Evolutionary conservation across 306 rosid genomes (phyloP), one percentile per base, ranked within the genome.

Genomic region (Cotoneaster glaucophyllus): DNA sequence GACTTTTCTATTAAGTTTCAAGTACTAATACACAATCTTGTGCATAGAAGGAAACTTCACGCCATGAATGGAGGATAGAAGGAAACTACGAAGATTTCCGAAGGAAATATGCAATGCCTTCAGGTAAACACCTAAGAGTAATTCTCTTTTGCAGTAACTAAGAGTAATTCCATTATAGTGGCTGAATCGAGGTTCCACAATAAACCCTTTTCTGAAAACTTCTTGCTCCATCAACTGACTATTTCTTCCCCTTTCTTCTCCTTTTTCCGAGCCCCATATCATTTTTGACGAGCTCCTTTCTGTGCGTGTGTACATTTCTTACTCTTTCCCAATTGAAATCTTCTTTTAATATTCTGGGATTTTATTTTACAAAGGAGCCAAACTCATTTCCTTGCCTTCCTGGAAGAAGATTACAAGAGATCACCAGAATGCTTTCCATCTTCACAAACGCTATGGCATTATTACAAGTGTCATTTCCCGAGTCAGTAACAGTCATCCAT

Each of bases 401-500:
- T 74, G 98, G 97, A 85, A 95, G 97, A 84, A 92, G 98, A 86
- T 77, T 87, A 67, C 97, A 92, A 82, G 98, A 95, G 83, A 96
- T 92, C 82, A 84, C 81, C 25, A 88, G 89, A 85, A 92, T 95
- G 97, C 87, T 89, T 75, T 84, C 96, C 48, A 84, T 95, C 82
- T 95, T 82, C 19, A 71, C 86, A 75, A 83, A 84, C 44, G 73
- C 97, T 5, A 29, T 92, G 86, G 87, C 74, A 77, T 77, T 88
- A 25, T 77, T 95, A 62, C 83, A 84, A 81, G 88, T 77, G 18
- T 70, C 76, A 5, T 69, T 80, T 75, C 97, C 93, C 7, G 75
- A 82, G 73, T 73, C 90, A 85, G 84, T 85, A 70, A 57, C 93
- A 29, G 74, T 85, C 87, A 82, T 95, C 80, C 96, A 90, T 70